A percentile compares a stretch with the other conserved stretches of the same genome.
These are phyloP conservation scores for Aureobasidium mangrovei DNA, from an alignment of 2,329 filamentous ascomycete genomes.

Conservation along the genomic window DNA sequence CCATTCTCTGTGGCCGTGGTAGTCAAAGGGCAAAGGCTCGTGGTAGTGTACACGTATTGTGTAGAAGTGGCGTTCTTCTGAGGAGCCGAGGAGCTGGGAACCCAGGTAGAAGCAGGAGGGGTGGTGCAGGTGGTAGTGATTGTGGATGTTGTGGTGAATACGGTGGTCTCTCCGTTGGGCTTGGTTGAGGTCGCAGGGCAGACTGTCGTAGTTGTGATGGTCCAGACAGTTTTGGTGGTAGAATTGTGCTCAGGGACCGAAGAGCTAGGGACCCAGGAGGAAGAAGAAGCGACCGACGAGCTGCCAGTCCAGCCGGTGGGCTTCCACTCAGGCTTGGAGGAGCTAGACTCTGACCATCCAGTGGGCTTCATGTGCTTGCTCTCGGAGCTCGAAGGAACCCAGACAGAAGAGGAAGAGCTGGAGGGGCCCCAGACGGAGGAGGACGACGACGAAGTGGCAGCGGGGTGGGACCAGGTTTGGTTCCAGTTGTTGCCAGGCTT, in stretches of 20 bases:
- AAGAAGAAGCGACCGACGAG: neutral
- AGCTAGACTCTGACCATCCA: neutral
- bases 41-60: slow-evolving; percentile 11
- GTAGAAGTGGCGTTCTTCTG: slow-evolving; percentile 19
- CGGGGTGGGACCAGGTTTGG: slow-evolving; percentile 1
- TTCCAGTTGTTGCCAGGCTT: neutral
- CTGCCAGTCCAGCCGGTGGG: neutral
- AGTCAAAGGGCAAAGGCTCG: neutral
- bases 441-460: neutral
- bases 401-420: neutral
- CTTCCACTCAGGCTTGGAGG: neutral
- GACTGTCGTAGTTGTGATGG: slow-evolving; percentile 21
- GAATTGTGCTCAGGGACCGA: slow-evolving; percentile 10
- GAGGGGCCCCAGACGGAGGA: slow-evolving; percentile 5
- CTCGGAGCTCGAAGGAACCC: too few relatives aligned
- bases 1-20: slow-evolving; percentile 19
- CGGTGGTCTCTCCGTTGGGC: neutral
- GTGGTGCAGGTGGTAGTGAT: neutral
- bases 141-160: neutral
- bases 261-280: neutral
- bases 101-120: neutral
- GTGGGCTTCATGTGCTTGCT: neutral
- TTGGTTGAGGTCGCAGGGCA: slow-evolving; percentile 14
- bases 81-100: neutral
- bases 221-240: slow-evolving; percentile 20